Percentiles rank a stretch among this genome's conserved stretches.
These are phyloP conservation scores for Teratosphaeria epicoccoides DNA, from an alignment of 2,329 filamentous ascomycete species.

Conservation along the genomic window DNA sequence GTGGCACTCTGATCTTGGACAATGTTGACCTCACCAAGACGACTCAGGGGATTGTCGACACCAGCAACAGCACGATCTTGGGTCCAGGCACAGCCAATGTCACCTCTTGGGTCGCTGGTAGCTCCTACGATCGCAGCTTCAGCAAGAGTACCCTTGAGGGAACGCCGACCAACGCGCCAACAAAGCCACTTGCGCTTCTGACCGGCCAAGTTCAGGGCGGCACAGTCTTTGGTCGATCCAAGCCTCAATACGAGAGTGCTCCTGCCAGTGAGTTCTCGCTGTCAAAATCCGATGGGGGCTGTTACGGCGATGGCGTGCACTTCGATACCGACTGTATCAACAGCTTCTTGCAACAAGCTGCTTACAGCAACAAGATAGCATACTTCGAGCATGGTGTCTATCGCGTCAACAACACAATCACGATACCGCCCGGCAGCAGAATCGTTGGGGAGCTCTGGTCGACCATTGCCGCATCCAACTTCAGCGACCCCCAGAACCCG, in stretches of 20 bases:
- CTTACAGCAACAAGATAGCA: slow-evolving; percentile 46
- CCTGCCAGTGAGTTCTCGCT: slow-evolving; percentile 64
- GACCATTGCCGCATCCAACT: slow-evolving; percentile 68
- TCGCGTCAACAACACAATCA: slow-evolving; percentile 49
- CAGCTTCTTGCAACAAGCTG: slow-evolving; percentile 58
- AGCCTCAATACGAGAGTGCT: slow-evolving; percentile 73
- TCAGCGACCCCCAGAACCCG: slow-evolving; percentile 64
- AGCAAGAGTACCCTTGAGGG: slow-evolving; percentile 6
- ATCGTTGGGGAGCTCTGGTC: slow-evolving; percentile 91
- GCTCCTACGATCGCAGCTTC: slow-evolving; percentile 48
- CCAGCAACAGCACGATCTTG: slow-evolving; percentile 52
- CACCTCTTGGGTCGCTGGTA: slow-evolving; percentile 67
- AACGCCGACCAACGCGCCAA: slow-evolving; percentile 1
- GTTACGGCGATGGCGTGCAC: slow-evolving; percentile 74
- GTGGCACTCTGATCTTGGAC: slow-evolving; percentile 74
- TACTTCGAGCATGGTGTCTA: slow-evolving; percentile 58
- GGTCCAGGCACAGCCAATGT: slow-evolving; percentile 57
- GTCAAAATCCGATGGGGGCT: slow-evolving; percentile 61
- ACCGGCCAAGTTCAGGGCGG: slow-evolving; percentile 41
- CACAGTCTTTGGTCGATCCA: slow-evolving; percentile 69
- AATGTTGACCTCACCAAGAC: slow-evolving; percentile 75
- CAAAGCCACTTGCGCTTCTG: slow-evolving; percentile 43
- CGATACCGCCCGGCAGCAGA: slow-evolving; percentile 52
- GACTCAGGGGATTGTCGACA: slow-evolving; percentile 52
- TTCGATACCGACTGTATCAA: slow-evolving; percentile 86